A percentile compares a stretch with the other conserved stretches of the same genome.
Conservation (phyloP, 192 early-diverging fungal species). For the Entophlyctis luteolus region DNA sequence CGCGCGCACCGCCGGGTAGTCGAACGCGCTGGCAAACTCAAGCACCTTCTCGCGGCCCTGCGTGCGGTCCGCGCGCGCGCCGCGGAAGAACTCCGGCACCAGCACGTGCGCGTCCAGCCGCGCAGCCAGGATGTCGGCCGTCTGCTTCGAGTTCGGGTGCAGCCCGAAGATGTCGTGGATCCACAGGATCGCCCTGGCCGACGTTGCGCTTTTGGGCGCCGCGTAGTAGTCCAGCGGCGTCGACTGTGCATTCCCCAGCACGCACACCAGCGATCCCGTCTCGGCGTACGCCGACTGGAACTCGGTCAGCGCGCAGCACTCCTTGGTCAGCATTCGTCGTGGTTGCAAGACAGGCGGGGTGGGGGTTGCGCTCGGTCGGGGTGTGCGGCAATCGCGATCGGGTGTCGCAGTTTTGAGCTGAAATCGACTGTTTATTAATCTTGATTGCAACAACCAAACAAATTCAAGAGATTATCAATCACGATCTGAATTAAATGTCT, state of each 20-base stretch:
- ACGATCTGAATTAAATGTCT: no score
- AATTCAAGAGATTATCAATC: no score
- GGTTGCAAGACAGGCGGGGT: no score
- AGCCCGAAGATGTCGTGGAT: background rate
- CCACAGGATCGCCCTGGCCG: background rate
- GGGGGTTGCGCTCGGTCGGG: no score
- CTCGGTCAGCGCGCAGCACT: background rate
- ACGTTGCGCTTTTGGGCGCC: background rate
- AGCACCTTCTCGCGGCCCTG: background rate
- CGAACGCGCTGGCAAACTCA: background rate
- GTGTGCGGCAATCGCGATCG: no score
- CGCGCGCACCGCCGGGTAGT: background rate
- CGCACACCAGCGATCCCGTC: background rate
- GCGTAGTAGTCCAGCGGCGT: background rate
- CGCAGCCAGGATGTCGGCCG: background rate
- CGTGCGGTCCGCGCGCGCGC: background rate
- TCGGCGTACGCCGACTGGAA: background rate
- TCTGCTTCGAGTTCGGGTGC: constrained; percentile 1
- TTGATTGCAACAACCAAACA: no score
- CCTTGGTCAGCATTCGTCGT: no score
- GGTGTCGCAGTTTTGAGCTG: no score
- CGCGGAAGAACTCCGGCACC: constrained; percentile 6
- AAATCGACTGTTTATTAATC: no score
- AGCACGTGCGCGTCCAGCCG: background rate
- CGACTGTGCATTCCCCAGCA: background rate